These are phyloP conservation scores for Ricinus communis DNA, from an alignment of 345 rosid species.

Conservation along the genomic window DNA sequence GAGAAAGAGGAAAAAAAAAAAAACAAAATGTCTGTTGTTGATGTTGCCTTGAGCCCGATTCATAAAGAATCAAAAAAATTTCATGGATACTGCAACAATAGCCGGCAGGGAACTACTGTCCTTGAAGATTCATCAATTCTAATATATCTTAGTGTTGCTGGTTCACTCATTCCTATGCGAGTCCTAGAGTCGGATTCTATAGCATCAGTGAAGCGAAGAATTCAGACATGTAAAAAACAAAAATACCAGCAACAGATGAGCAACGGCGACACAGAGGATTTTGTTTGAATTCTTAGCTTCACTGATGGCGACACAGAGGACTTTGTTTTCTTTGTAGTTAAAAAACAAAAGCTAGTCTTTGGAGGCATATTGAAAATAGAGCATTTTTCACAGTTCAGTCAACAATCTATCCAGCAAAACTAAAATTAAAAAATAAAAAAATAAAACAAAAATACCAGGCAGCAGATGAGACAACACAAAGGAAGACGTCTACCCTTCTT, in stretches of 20 bases:
- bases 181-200: conserved; percentile 76
- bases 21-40: conserved; percentile 77
- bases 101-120: conserved; percentile 20
- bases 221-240: conserved; percentile 79
- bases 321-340: conserved; percentile 71
- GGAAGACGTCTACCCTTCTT: no score
- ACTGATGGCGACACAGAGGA: no score
- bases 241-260: no score
- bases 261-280: no score
- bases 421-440: no score
- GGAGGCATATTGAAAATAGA: no score
- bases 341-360: conserved; percentile 75
- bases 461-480: no score
- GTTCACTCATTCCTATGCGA: conserved; percentile 68
- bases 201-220: conserved; percentile 77
- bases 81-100: conserved; percentile 33
- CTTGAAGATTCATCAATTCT: conserved; percentile 44
- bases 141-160: conserved; percentile 52
- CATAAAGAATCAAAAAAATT: conserved; percentile 40
- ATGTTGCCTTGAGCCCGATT: conserved; percentile 60
- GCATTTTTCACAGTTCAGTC: no score
- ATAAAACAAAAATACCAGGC: no score
- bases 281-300: no score
- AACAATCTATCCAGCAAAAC: no score
- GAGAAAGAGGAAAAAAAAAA: background rate